phyloP scores from a whole-genome alignment of 192 early-diverging fungal genomes.

The Diversispora epigaea region DNA sequence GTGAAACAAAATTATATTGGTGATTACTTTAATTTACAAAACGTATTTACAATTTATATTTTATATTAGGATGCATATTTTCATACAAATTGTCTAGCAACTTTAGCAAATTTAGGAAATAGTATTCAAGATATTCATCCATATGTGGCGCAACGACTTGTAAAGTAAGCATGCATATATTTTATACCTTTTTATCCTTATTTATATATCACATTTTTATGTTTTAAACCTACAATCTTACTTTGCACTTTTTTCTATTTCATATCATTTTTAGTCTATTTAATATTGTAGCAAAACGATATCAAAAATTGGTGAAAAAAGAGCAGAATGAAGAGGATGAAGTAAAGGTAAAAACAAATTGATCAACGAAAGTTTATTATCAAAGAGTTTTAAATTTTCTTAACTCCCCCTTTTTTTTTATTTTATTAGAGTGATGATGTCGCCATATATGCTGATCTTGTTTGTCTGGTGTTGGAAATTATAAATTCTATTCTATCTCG shows the following conservation, averaged over 20 bases:
- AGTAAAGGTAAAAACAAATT: conserved; percentile 18
- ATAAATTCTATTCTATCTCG: conserved; percentile 66
- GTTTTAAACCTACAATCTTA: not conserved
- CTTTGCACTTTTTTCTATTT: not conserved
- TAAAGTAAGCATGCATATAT: conserved; percentile 45
- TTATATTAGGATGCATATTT: conserved; percentile 62
- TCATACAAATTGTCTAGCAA: conserved; percentile 65
- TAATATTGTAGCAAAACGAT: conserved; percentile 64
- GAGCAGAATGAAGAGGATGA: conserved; percentile 42
- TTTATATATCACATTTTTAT: not conserved
- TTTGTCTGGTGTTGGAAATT: conserved; percentile 67
- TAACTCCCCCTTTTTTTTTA: not conserved
- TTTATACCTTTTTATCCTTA: no score
- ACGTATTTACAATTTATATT: not conserved
- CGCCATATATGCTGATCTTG: conserved; percentile 64
- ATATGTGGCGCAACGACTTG: conserved; percentile 68
- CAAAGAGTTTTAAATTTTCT: not conserved
- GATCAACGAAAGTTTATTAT: not conserved
- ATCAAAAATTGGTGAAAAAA: conserved; percentile 55
- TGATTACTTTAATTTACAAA: not conserved
- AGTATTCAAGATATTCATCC: conserved; percentile 60
- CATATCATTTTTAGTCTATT: conserved; percentile 49
- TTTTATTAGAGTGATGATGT: conserved; percentile 43
- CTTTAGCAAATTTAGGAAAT: conserved; percentile 64
- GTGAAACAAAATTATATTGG: not conserved